Conservation (phyloP, 2,329 filamentous ascomycete genomes). For the Fusarium stilboides region DNA sequence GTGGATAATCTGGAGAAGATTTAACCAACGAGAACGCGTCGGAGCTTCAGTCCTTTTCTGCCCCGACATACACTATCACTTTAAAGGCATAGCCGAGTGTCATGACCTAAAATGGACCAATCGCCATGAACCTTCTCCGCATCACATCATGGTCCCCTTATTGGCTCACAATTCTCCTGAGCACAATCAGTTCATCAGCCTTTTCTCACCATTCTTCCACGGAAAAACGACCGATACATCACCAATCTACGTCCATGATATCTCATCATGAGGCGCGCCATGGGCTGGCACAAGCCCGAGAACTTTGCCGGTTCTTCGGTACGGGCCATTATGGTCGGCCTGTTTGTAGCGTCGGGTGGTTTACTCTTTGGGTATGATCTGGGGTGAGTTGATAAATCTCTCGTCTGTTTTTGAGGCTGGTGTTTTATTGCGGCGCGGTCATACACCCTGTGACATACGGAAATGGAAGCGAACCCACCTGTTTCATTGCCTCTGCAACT, state of each 20-base stretch:
- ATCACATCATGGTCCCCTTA: constrained; percentile 3
- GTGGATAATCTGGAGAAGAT: background rate
- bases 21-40: background rate
- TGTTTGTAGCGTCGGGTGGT: constrained; percentile 79
- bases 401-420: constrained; percentile 1
- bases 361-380: constrained; percentile 80
- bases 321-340: constrained; percentile 78
- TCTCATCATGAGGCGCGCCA: constrained; percentile 73
- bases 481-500: no score
- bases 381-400: constrained; percentile 65
- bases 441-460: no score
- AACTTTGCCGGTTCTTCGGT: constrained; percentile 81
- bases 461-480: no score
- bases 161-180: constrained; percentile 11
- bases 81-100: background rate
- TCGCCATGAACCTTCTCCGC: background rate
- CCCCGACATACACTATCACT: background rate
- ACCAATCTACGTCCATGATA: constrained; percentile 7
- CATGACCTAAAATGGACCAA: background rate
- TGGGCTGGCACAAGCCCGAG: constrained; percentile 81
- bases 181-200: background rate
- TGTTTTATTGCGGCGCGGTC: constrained; percentile 8
- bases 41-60: constrained; percentile 3
- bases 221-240: background rate
- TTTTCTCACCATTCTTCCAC: background rate